Base-by-base conservation (phyloP, 768 basidiomycete genomes). In the Mycena rosella region DNA sequence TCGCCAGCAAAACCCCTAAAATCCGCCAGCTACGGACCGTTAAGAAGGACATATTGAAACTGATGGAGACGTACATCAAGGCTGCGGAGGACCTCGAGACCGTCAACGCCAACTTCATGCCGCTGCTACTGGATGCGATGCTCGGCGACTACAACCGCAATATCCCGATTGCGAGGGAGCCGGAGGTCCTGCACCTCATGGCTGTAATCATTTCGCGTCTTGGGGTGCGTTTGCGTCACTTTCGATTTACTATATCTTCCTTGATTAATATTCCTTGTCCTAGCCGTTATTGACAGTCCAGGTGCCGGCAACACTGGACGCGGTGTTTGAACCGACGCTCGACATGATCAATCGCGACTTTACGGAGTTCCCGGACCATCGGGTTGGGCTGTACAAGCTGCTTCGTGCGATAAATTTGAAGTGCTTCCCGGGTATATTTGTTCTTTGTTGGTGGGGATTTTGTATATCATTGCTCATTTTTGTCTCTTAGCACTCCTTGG, bases 311-410 rank as follows among this genome's bases (percentile, higher is more conserved):
- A 94, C 97, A 61, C 86, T 99, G 57, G 97, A 98, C 74, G 96
- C 97, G 9, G 94, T 99, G 57, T 99, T 99, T 76, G 96, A 98
- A 78, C 94, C 95, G 47, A 99, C 98, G 7, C 82, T 99, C 62
- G 91, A 90, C 74, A 99, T 99, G 98, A 99, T 99, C 77, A 99
- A 98, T 79, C 95, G 96, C 84, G 97, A 99, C 84, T 96, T 99
- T 72, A 85, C 97, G 18, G 98, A 99, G 80, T 99, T 88, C 83
- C 98, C 98, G 7, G 98, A 99, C 77, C 97, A 99, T 77, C 94
- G 98, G 58, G 89, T 92, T 51, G 97, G 96, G 65, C 96, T 99
- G 88, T 99, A 96, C 87, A 96, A 94, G 79, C 86, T 99, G 61
- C 85, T 99, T 32, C 90, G 96, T 59, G 91, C 94, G 5, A 96